Base-by-base conservation (phyloP, 2,329 filamentous ascomycete genomes). In the Ascocoryne sarcoides region DNA sequence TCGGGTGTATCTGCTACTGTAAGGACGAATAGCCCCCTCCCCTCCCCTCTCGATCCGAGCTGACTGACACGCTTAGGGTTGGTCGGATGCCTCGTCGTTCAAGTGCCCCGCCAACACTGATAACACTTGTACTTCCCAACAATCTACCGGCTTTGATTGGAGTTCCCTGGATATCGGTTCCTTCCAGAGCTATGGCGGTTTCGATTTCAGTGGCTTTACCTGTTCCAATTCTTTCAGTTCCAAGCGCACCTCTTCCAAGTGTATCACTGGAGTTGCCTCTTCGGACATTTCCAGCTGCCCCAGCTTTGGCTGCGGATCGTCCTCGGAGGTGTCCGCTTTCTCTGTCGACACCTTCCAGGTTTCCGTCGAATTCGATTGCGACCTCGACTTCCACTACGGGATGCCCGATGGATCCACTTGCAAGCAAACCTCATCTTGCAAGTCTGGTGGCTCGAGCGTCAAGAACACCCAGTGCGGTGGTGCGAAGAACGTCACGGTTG, bases 401-500 rank as follows among this genome's bases (percentile, higher is more conserved):
- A 94, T 95, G 87, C 73, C 78, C 2, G 85, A 90, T 60, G 84
- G 84, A 53, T 80, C 76, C 10, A 75, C 64, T 45, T 96, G 90
- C 79, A 90, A 84, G 68, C 83, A 93, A 55, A 78, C 76, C 47
- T 68, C 75, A 50, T 59, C 70, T 38, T 93, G 86, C 75, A 75
- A 70, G 49, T 67, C 71, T 40, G 67, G 71, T 12, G 85, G 85
- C 55, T 80, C 77, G 43, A 75, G 73, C 34, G 71, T 95, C 55
- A 66, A 76, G 65, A 95, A 95, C 75, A 76, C 69, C 46, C 87
- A 95, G 72, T 96, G 90, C 62, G 90, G 88, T 75, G 89, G 89
- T 64, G 89, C 90, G 50, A 86, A 74, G 60, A 79, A 77, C 43
- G 87, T 95, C 46, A 79, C 75, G 40, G 79, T 95, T 60, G 65